phyloP scores from a whole-genome alignment of 495 filamentous ascomycete species.

The Lepraria neglecta region DNA sequence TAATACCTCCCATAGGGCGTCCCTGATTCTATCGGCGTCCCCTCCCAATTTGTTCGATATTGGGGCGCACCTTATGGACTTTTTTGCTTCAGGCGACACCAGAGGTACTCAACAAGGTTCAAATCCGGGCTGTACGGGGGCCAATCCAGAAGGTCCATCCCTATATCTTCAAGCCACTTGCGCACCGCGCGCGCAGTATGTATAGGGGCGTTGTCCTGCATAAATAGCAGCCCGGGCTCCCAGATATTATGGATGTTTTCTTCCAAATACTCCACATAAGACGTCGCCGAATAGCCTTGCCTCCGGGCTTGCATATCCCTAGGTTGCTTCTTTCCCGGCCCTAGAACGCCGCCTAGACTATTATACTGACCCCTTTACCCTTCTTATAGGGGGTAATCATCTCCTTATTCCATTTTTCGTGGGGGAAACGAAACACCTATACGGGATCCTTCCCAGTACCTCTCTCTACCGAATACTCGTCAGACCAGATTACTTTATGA shows the following conservation, averaged over 20 bases:
- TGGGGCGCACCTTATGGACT: neutral
- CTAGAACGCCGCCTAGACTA: too few relatives aligned
- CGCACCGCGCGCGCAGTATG: neutral
- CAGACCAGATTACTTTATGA: too few relatives aligned
- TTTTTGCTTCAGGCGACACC: neutral
- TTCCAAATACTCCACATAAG: neutral
- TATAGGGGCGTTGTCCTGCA: neutral
- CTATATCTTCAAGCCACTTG: neutral
- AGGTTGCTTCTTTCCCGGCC: too few relatives aligned
- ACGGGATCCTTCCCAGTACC: too few relatives aligned
- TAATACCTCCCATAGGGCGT: neutral
- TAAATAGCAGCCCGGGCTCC: neutral
- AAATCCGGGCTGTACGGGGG: neutral
- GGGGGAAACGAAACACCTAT: too few relatives aligned
- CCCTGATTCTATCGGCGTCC: neutral
- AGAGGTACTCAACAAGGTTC: conserved; percentile 2
- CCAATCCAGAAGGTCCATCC: neutral
- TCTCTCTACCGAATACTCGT: too few relatives aligned
- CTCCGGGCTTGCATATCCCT: too few relatives aligned
- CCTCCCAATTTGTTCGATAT: neutral
- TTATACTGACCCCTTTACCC: too few relatives aligned
- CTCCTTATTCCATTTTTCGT: too few relatives aligned
- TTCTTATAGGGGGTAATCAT: too few relatives aligned
- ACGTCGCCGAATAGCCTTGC: neutral
- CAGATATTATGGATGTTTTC: neutral